Percentiles rank a stretch among this genome's conserved stretches.
Conservation (phyloP, 2,329 filamentous ascomycete genomes). For the Diaporthe citrichinensis region DNA sequence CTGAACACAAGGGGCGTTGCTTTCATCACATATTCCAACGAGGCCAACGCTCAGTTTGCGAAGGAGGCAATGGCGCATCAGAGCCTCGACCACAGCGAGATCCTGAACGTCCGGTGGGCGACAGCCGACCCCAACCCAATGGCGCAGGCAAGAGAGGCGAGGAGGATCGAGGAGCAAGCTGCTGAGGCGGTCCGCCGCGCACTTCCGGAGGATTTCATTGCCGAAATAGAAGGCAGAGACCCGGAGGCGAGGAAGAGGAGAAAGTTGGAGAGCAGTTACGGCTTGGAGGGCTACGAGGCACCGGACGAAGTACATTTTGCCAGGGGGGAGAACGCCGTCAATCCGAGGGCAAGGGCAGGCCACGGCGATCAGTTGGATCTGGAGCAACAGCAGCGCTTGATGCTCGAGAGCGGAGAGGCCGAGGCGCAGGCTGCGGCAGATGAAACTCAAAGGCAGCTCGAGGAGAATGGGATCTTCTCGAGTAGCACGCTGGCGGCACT, state of each 20-base stretch:
- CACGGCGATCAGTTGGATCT: constrained; percentile 62
- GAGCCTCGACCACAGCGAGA: constrained; percentile 89
- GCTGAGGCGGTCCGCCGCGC: constrained; percentile 93
- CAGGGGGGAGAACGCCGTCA: constrained; percentile 78
- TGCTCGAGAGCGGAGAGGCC: constrained; percentile 70
- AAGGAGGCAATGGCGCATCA: constrained; percentile 98
- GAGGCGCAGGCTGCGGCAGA: constrained; percentile 56
- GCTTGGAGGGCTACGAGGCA: constrained; percentile 91
- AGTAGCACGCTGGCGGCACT: constrained; percentile 86
- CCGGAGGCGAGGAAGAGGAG: constrained; percentile 89
- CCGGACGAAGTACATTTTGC: constrained; percentile 96
- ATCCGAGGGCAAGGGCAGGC: constrained; percentile 69
- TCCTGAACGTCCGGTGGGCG: constrained; percentile 96
- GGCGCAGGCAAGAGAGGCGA: constrained; percentile 91
- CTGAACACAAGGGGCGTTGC: constrained; percentile 91
- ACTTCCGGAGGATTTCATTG: constrained; percentile 89
- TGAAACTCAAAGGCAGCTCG: constrained; percentile 53
- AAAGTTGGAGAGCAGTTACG: constrained; percentile 91
- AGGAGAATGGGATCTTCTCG: constrained; percentile 80
- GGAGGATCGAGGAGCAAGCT: constrained; percentile 93
- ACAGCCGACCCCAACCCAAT: constrained; percentile 96
- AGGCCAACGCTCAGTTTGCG: constrained; percentile 90
- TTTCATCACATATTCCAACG: constrained; percentile 94
- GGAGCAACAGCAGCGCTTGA: constrained; percentile 71
- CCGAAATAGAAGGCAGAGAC: constrained; percentile 93